Base-by-base conservation (phyloP, 371 early-diverging fungal genomes). In the Syncephalastrum contaminatum region DNA sequence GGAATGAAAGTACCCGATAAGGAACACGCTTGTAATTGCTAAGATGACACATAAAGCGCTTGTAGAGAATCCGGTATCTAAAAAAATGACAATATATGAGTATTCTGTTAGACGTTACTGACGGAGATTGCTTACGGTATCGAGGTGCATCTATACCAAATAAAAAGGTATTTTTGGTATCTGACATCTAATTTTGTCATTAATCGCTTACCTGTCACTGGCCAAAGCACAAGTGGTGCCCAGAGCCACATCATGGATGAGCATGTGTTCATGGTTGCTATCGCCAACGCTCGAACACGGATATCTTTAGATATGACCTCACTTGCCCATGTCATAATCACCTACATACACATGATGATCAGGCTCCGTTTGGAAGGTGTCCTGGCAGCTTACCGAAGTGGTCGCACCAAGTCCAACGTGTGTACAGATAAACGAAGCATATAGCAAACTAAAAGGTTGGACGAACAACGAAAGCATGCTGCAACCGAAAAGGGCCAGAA, bases 291-390 rank as follows among this genome's bases (percentile, higher is more conserved):
- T 51, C 80, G 67, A 0, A 67, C 49, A 22, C 70, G 69, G 0
- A 47, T 61, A 49, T 70, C 62, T 0, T 64, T 45, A 5, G 70
- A 62, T n/a, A 79, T 71, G 7, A 59, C 69, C 44, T 79, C 80
- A 46, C 69, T 79, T 39, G 75, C 74, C 75, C 76, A 79, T 16
- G 80, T 75, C 80, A 79, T 79, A 4, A 73, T 58, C 30, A 73
- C 59, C 80, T 79, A 59, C 4, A 2, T 12, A 0, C 1, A 45
- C 3, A 15, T 12, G 30, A 13, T 14, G 8, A 2, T 53, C 43
- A 12, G 20, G n/a, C 16, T 39, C 22, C 10, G 27, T 43, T 15
- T 12, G 24, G 43, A 1, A 6, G 3, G 25, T 16, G 44, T 42
- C 6, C 25, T 27, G 15, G 24, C 1, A 22, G 42, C 62, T 59